These are phyloP conservation scores for Bruguiera sexangula DNA, from an alignment of 345 rosid species.

Conservation along the genomic window DNA sequence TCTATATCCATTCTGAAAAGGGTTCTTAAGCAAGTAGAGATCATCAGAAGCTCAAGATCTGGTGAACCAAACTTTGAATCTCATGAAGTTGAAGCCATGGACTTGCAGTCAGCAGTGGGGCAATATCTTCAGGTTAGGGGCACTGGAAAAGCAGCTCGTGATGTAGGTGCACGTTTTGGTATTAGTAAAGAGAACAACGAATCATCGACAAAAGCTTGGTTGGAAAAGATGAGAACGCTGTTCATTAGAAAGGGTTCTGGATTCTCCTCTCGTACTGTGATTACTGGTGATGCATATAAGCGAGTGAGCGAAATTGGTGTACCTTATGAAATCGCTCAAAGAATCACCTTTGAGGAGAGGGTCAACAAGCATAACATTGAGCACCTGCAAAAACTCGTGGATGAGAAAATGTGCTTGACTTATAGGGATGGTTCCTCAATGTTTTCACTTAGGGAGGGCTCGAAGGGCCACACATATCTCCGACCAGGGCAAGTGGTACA, in stretches of 20 bases:
- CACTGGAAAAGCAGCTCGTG: conserved; percentile 62
- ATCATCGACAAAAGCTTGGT: conserved; percentile 85
- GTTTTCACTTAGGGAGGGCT: conserved; percentile 82
- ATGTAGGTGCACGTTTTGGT: conserved; percentile 57
- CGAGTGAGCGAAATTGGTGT: conserved; percentile 79
- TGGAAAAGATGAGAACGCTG: conserved; percentile 79
- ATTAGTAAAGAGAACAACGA: conserved; percentile 44
- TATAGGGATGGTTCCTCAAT: conserved; percentile 71
- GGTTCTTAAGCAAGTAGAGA: conserved; percentile 66
- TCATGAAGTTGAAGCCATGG: conserved; percentile 70
- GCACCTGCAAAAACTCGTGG: conserved; percentile 68
- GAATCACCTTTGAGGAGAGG: conserved; percentile 87
- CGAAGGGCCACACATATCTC: conserved; percentile 79
- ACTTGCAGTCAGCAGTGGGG: conserved; percentile 63
- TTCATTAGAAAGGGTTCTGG: conserved; percentile 94
- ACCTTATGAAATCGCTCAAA: conserved; percentile 77
- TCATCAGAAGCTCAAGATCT: conserved; percentile 67
- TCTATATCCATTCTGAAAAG: conserved; percentile 69
- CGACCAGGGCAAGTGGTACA: conserved; percentile 84
- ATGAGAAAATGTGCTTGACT: conserved; percentile 65
- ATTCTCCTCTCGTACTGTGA: conserved; percentile 93
- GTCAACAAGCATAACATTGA: conserved; percentile 60
- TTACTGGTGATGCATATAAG: conserved; percentile 86
- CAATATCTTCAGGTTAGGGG: conserved; percentile 80
- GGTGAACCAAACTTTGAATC: conserved; percentile 85